These are phyloP conservation scores for Vitis hybrid DNA, from an alignment of 177 flowering plant genomes.

Conservation along the genomic window DNA sequence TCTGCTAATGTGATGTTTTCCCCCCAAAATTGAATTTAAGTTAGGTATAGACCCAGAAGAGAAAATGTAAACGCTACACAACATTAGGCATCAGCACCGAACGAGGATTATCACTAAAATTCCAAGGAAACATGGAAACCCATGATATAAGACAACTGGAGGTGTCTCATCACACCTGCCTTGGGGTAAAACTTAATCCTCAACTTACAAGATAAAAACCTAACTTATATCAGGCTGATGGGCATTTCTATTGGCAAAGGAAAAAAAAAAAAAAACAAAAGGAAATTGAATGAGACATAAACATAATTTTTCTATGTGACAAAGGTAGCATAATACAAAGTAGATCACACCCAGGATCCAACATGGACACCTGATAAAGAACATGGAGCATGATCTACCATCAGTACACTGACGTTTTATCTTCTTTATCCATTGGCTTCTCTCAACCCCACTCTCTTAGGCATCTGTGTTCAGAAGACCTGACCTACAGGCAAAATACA, in stretches of 20 bases:
- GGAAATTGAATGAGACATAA: slow-evolving; percentile 11
- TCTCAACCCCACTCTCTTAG: background rate
- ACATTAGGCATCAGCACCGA: too few species aligned
- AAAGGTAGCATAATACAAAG: slow-evolving; percentile 40
- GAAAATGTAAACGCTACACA: too few species aligned
- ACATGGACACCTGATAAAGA: slow-evolving; percentile 16
- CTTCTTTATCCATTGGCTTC: slow-evolving; percentile 14
- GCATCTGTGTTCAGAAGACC: slow-evolving; percentile 7
- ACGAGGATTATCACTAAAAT: too few species aligned
- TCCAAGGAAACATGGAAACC: slow-evolving; percentile 12
- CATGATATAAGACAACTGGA: slow-evolving; percentile 5
- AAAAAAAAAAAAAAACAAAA: slow-evolving; percentile 3
- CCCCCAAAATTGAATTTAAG: too few species aligned
- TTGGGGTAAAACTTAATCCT: slow-evolving; percentile 1
- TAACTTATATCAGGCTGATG: slow-evolving; percentile 4
- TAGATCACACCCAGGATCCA: slow-evolving; percentile 26
- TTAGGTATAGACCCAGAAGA: too few species aligned
- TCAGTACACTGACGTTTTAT: slow-evolving; percentile 25
- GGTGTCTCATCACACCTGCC: slow-evolving; percentile 17
- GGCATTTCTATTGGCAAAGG: slow-evolving; percentile 22
- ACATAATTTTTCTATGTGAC: slow-evolving; percentile 36
- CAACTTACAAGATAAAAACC: slow-evolving; percentile 2
- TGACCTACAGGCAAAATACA: slow-evolving; percentile 4
- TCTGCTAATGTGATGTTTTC: too few species aligned
- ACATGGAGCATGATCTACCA: slow-evolving; percentile 27